Evolutionary conservation across 495 filamentous ascomycete genomes (phyloP), one percentile per base, ranked within the genome.

Genomic region (Thozetella sp.): DNA sequence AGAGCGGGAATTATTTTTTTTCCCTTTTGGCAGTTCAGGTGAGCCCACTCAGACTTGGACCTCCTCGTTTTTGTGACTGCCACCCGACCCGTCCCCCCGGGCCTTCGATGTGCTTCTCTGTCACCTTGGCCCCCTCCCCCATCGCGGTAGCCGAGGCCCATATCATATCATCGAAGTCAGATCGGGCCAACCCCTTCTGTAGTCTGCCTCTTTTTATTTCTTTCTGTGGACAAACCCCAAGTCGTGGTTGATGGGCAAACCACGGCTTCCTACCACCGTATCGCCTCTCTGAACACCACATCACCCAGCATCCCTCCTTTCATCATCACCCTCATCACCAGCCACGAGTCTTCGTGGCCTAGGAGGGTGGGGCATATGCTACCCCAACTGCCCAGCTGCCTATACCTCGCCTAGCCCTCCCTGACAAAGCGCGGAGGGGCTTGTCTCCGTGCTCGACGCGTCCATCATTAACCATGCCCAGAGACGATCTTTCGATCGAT

Each of bases 401-500:
- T 43, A 43, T 53, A 11, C 52, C 55, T 54, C 19, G 27, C 37
- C 17, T 19, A 24, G 15, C 9, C 34, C 53, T 58, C 22, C 25
- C 23, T 51, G 25, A n/a, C 22, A 54, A 34, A 54, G 22, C 40
- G 23, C 59, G 58, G 45, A 37, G 59, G 43, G 60, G 30, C 57
- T 26, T 20, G 52, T 46, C 62, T 54, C 57, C 59, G 61, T 55
- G 46, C 51, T 54, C 30, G 30, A 62, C 55, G 54, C 57, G 62
- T 56, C 46, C 40, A n/a, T 56, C 30, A 68, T 81, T 78, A 77
- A 77, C 76, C 70, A 86, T 86, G 83, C 82, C 83, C 72, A 83
- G 83, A 83, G 83, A 86, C 83, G 83, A 86, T 61, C 72, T 86
- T 57, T 78, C 80, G 60, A 86, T 86, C 75, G 83, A 84, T 68